A percentile compares a stretch with the other conserved stretches of the same genome.
Evolutionary conservation across 495 filamentous ascomycete species (phyloP).

Genomic region (Glonium stellatum): DNA sequence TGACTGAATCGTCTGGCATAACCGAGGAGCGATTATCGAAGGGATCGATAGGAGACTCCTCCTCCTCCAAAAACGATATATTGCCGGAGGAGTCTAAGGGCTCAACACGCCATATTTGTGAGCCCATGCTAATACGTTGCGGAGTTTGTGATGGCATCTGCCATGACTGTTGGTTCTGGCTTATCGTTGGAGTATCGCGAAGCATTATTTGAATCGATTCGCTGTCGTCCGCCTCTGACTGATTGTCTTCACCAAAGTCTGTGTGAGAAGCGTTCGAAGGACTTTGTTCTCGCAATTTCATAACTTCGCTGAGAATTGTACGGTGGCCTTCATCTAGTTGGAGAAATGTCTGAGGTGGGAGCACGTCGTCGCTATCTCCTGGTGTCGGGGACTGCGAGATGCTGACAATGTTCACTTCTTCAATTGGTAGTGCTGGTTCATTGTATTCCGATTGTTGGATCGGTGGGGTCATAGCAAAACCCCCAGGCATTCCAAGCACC

Average conservation of each 20-base stretch:
- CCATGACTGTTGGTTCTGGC: not conserved
- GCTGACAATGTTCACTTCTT: constrained; percentile 15
- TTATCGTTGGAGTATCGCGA: constrained; percentile 37
- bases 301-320: constrained; percentile 44
- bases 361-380: not conserved
- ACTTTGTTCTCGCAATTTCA: constrained; percentile 46
- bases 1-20: constrained; percentile 29
- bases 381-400: constrained; percentile 35
- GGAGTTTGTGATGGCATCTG: constrained; percentile 3
- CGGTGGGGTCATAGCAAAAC: constrained; percentile 38
- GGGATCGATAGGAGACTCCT: constrained; percentile 27
- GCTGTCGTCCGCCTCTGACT: constrained; percentile 38
- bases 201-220: constrained; percentile 60
- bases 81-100: constrained; percentile 20
- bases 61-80: constrained; percentile 25
- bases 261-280: constrained; percentile 24
- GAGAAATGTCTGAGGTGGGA: not conserved
- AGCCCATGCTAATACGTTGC: constrained; percentile 18
- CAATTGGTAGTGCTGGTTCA: constrained; percentile 33
- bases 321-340: constrained; percentile 37
- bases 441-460: constrained; percentile 54
- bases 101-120: constrained; percentile 22
- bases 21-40: constrained; percentile 21
- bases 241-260: constrained; percentile 30
- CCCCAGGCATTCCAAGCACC: constrained; percentile 56